A percentile compares a stretch with the other conserved stretches of the same genome.
phyloP scores from a whole-genome alignment of 306 rosid genomes.

The Quercus aquifolioides region DNA sequence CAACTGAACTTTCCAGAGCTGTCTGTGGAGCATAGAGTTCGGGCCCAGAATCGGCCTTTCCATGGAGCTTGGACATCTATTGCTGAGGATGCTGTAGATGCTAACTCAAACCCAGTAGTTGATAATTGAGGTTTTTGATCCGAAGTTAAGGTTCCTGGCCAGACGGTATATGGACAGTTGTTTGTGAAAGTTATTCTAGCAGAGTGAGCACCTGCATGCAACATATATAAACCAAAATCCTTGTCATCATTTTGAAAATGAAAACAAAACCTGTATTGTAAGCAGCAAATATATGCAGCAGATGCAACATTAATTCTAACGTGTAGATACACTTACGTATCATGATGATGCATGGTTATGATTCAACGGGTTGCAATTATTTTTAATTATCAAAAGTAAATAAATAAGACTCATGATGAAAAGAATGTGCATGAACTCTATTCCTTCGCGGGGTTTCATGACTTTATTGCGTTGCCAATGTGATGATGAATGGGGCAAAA shows the following conservation, averaged over 20 bases:
- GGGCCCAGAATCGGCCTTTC: slow-evolving; percentile 42
- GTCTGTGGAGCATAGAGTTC: slow-evolving; percentile 28
- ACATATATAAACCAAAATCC: background rate
- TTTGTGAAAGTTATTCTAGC: slow-evolving; percentile 27
- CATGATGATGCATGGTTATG: too few relatives aligned
- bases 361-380: too few relatives aligned
- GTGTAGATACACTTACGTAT: too few relatives aligned
- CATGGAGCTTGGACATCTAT: slow-evolving; percentile 25
- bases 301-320: too few relatives aligned
- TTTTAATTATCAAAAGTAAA: too few relatives aligned
- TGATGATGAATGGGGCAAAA: too few relatives aligned
- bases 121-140: slow-evolving; percentile 22
- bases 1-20: slow-evolving; percentile 25
- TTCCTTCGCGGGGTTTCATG: background rate
- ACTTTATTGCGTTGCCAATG: too few relatives aligned
- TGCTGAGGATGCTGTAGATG: background rate
- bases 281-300: too few relatives aligned
- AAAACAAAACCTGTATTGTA: background rate
- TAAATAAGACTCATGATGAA: too few relatives aligned
- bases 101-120: slow-evolving; percentile 33
- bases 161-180: slow-evolving; percentile 29
- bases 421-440: too few relatives aligned
- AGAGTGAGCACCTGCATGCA: background rate
- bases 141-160: slow-evolving; percentile 41
- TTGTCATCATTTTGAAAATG: background rate